A percentile compares a stretch with the other conserved stretches of the same genome.
Evolutionary conservation across 1,139 yeast species (phyloP).

Genomic region (Hansenula lynferdii): DNA sequence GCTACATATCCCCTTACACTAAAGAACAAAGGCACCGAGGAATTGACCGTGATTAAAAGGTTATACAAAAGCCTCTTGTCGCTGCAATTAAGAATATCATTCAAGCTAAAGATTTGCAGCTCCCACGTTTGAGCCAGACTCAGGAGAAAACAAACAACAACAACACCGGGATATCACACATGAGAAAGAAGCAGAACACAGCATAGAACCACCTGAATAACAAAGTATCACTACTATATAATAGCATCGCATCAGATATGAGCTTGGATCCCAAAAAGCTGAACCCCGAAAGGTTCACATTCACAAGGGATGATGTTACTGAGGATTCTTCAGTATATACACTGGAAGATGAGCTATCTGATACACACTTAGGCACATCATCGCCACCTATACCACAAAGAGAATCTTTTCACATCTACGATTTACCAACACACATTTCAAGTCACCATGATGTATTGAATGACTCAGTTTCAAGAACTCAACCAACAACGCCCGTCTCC

Average conservation of each 20-base stretch:
- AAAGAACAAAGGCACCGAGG: background rate
- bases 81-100: no score
- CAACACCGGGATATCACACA: no score
- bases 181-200: no score
- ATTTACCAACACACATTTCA: slow-evolving; percentile 21
- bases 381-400: background rate
- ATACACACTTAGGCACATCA: slow-evolving; percentile 4
- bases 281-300: slow-evolving; percentile 13
- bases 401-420: slow-evolving; percentile 6
- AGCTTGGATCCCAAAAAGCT: slow-evolving; percentile 18
- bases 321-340: slow-evolving; percentile 16
- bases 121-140: no score
- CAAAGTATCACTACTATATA: no score
- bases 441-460: slow-evolving; percentile 13
- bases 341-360: slow-evolving; percentile 10
- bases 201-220: background rate
- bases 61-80: no score
- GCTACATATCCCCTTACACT: background rate
- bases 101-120: no score
- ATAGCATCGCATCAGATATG: no score
- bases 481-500: slow-evolving; percentile 21
- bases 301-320: slow-evolving; percentile 5
- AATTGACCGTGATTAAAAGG: no score
- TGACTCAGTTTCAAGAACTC: slow-evolving; percentile 6
- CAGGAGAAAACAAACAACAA: no score